Evolutionary conservation across 768 basidiomycete species (phyloP).

Genomic region (Leucosporidium scottii): DNA sequence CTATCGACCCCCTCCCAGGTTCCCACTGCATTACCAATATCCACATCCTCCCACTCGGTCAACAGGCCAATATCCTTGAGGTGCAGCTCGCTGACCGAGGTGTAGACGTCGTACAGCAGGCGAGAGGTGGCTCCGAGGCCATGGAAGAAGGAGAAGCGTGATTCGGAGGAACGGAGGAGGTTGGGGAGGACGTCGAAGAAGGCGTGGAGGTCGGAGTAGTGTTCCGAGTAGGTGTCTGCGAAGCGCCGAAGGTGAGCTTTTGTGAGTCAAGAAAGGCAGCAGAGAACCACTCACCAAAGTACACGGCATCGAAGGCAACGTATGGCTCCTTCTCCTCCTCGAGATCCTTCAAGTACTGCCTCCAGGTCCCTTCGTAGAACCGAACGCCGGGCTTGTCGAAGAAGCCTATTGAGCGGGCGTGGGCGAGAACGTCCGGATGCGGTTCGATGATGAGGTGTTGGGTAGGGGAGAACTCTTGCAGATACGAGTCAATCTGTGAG

Average conservation of each 20-base stretch:
- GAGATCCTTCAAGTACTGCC: slow-evolving; percentile 58
- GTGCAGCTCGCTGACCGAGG: slow-evolving; percentile 71
- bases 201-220: slow-evolving; percentile 54
- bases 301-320: slow-evolving; percentile 81
- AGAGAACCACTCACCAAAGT: slow-evolving; percentile 72
- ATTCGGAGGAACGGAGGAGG: slow-evolving; percentile 51
- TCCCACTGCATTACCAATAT: slow-evolving; percentile 24
- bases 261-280: background rate
- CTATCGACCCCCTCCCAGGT: slow-evolving; percentile 4
- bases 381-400: slow-evolving; percentile 65
- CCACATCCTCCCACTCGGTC: slow-evolving; percentile 60
- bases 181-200: slow-evolving; percentile 78
- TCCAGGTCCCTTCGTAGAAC: slow-evolving; percentile 88
- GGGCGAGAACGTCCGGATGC: slow-evolving; percentile 79
- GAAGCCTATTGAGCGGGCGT: slow-evolving; percentile 72
- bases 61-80: slow-evolving; percentile 72
- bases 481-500: slow-evolving; percentile 32
- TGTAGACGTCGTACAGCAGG: slow-evolving; percentile 71
- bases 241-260: background rate
- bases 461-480: slow-evolving; percentile 30
- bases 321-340: slow-evolving; percentile 55
- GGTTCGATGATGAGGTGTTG: slow-evolving; percentile 86
- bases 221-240: slow-evolving; percentile 35
- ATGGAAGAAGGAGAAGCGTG: slow-evolving; percentile 82
- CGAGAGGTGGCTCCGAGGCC: slow-evolving; percentile 89